These are phyloP conservation scores for Phytophthora aleatoria DNA, from an alignment of 352 stramenopile species.

Conservation along the genomic window DNA sequence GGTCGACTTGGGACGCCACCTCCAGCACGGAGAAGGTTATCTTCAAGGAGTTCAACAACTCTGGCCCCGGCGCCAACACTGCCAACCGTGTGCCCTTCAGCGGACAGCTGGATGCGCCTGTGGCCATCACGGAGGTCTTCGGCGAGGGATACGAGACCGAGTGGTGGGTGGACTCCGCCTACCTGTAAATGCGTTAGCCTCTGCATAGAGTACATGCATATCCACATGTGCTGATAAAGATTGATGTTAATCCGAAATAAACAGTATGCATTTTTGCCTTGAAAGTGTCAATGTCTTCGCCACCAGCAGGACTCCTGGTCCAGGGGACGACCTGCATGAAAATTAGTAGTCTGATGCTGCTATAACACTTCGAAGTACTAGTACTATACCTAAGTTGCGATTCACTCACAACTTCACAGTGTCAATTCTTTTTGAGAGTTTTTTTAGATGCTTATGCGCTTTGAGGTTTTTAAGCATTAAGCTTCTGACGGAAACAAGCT, in stretches of 20 bases:
- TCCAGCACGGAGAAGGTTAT: conserved; percentile 23
- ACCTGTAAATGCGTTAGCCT: conserved; percentile 19
- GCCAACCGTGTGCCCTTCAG: conserved; percentile 23
- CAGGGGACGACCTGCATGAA: too few relatives aligned
- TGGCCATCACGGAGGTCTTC: conserved; percentile 24
- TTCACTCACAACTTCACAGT: too few relatives aligned
- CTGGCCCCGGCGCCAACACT: conserved; percentile 9
- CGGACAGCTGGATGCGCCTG: conserved; percentile 19
- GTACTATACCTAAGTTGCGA: too few relatives aligned
- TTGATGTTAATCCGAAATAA: conserved; percentile 28
- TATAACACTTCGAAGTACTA: too few relatives aligned
- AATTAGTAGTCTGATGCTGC: too few relatives aligned
- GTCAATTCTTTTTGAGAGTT: too few relatives aligned
- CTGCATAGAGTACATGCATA: conserved; percentile 5
- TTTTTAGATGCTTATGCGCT: too few relatives aligned
- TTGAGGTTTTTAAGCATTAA: too few relatives aligned
- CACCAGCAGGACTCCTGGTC: too few relatives aligned
- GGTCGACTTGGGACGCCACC: conserved; percentile 20
- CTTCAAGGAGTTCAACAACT: conserved; percentile 36
- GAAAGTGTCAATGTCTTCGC: not conserved
- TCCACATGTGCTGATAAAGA: not conserved
- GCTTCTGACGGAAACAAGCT: too few relatives aligned
- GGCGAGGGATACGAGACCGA: conserved; percentile 25
- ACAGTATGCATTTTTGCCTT: conserved; percentile 13
- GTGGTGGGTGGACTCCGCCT: conserved; percentile 27